Evolutionary conservation across 352 stramenopile genomes (phyloP).

Genomic region (Phytopythium litorale): DNA sequence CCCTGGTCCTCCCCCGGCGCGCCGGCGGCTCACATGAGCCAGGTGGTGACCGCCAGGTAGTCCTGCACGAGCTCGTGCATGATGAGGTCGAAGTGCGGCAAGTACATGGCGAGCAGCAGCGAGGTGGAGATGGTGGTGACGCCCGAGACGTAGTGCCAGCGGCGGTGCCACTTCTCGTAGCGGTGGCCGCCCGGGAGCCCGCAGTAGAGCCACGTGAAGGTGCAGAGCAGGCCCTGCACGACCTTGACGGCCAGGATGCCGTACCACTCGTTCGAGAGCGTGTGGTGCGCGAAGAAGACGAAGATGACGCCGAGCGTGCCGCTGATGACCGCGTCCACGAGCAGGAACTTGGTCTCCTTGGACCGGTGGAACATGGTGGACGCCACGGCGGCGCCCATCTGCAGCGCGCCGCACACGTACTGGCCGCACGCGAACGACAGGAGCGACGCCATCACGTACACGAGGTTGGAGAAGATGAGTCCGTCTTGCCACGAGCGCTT

Average conservation of each 20-base stretch:
- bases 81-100: constrained; percentile 77
- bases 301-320: constrained; percentile 67
- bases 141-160: constrained; percentile 81
- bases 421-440: constrained; percentile 71
- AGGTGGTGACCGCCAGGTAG: constrained; percentile 40
- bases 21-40: constrained; percentile 24
- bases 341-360: constrained; percentile 80
- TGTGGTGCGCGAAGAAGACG: constrained; percentile 61
- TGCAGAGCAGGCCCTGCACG: constrained; percentile 44
- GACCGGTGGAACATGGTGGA: constrained; percentile 80
- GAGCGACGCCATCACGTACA: constrained; percentile 65
- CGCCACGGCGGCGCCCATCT: constrained; percentile 62
- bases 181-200: constrained; percentile 61
- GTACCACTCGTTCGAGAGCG: constrained; percentile 71
- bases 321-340: constrained; percentile 76
- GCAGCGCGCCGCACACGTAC: constrained; percentile 68
- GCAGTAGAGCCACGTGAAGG: constrained; percentile 83
- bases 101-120: constrained; percentile 67
- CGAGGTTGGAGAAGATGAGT: constrained; percentile 78
- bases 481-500: constrained; percentile 72
- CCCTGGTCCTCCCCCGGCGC: too few species aligned
- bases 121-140: constrained; percentile 72
- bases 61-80: constrained; percentile 72
- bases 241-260: constrained; percentile 67
- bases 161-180: constrained; percentile 80